Percentiles rank a stretch among this genome's conserved stretches.
phyloP scores from a whole-genome alignment of 2,329 filamentous ascomycete species.

The Rachicladosporium sp. region DNA sequence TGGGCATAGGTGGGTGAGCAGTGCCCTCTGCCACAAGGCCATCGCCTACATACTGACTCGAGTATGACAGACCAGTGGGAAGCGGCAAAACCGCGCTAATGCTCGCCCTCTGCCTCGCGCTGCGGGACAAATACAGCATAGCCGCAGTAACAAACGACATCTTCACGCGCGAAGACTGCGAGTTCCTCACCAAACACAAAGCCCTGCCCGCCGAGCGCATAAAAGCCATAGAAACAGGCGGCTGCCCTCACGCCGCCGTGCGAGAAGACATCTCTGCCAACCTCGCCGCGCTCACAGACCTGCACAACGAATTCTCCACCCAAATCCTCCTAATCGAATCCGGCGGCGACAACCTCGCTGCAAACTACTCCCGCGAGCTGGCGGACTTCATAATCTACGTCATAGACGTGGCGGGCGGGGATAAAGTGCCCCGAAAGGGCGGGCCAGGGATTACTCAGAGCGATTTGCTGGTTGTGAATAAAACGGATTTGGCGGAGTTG shows the following conservation, averaged over 20 bases:
- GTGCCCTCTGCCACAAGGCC: not conserved
- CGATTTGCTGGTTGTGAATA: conserved; percentile 88
- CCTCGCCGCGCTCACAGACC: conserved; percentile 78
- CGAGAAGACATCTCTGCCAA: conserved; percentile 94
- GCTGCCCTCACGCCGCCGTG: conserved; percentile 92
- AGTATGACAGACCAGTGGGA: conserved; percentile 64
- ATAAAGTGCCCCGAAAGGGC: conserved; percentile 93
- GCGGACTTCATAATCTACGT: conserved; percentile 98
- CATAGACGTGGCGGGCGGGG: conserved; percentile 89
- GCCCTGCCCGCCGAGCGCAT: conserved; percentile 77
- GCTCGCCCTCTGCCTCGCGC: conserved; percentile 77
- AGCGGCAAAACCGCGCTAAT: conserved; percentile 96
- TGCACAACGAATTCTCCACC: conserved; percentile 67
- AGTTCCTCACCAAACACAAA: conserved; percentile 80
- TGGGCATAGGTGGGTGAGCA: conserved; percentile 90
- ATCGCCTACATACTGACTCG: not conserved
- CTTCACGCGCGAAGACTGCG: conserved; percentile 93
- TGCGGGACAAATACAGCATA: conserved; percentile 71
- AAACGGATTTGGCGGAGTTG: conserved; percentile 84
- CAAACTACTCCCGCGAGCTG: conserved; percentile 89
- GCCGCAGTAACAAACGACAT: conserved; percentile 98
- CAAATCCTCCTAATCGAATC: conserved; percentile 89
- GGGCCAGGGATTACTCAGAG: conserved; percentile 95
- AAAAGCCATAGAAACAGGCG: conserved; percentile 91
- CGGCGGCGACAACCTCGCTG: conserved; percentile 90